Conservation (phyloP, 768 basidiomycete species). For the Hortiboletus flavorubellus region DNA sequence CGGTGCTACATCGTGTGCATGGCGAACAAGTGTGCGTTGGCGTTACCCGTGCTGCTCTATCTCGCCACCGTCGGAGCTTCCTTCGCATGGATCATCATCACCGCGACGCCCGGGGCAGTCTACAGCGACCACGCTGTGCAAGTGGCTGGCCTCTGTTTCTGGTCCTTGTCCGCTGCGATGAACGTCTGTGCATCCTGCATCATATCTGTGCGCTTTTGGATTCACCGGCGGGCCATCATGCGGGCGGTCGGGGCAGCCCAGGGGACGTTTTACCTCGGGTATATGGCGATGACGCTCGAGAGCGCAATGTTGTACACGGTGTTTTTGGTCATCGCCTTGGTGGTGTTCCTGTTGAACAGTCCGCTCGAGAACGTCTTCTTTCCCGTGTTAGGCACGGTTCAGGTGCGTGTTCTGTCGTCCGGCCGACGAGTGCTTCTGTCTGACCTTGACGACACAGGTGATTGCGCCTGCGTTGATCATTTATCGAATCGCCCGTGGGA, state of each 20-base stretch:
- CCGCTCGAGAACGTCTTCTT: conserved; percentile 25
- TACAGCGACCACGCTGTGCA: conserved; percentile 18
- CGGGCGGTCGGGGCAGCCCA: conserved; percentile 8
- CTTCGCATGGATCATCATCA: conserved; percentile 16
- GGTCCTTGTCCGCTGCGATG: conserved; percentile 13
- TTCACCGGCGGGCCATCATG: conserved; percentile 16
- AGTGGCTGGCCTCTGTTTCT: conserved; percentile 11
- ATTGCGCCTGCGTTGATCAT: conserved; percentile 22
- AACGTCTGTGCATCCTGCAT: conserved; percentile 16
- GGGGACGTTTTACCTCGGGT: conserved; percentile 19
- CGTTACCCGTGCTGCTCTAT: conserved; percentile 11
- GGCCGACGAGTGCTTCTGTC: too few species aligned
- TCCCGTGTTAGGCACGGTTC: conserved; percentile 19
- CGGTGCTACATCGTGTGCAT: conserved; percentile 23
- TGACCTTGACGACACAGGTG: background rate
- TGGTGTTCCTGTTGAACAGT: conserved; percentile 17
- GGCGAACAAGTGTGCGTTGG: background rate
- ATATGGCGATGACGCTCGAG: conserved; percentile 28
- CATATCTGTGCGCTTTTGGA: conserved; percentile 15
- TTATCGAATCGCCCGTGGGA: conserved; percentile 19
- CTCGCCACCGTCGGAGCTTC: conserved; percentile 15
- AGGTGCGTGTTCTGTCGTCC: conserved; percentile 6
- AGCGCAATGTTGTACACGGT: conserved; percentile 19
- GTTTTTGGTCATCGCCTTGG: conserved; percentile 10
- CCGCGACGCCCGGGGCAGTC: conserved; percentile 11